phyloP scores from a whole-genome alignment of 352 stramenopile genomes.

The Phytopythium kandeliae region DNA sequence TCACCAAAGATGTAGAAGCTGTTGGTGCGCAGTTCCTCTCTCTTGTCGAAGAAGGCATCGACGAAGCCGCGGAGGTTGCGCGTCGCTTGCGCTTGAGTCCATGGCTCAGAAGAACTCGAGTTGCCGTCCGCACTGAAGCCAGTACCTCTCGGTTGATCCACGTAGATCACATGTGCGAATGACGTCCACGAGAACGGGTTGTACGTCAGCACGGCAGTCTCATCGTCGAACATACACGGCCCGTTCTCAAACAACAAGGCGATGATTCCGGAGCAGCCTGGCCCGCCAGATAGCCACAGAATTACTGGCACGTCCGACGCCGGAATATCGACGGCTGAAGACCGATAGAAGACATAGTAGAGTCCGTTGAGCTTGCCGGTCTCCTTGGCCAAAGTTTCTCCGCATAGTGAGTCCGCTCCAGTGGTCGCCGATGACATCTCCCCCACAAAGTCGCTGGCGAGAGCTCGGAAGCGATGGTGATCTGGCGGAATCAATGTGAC shows the following conservation, averaged over 20 bases:
- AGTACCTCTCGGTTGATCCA: slow-evolving; percentile 92
- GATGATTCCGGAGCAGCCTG: slow-evolving; percentile 93
- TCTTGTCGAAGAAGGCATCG: slow-evolving; percentile 39
- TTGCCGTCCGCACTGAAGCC: slow-evolving; percentile 39
- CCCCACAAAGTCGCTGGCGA: slow-evolving; percentile 21
- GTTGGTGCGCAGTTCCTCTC: slow-evolving; percentile 28
- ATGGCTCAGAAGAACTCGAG: slow-evolving; percentile 13
- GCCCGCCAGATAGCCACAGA: slow-evolving; percentile 96
- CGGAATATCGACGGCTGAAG: slow-evolving; percentile 10
- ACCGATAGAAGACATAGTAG: slow-evolving; percentile 77
- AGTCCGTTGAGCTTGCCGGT: slow-evolving; percentile 56
- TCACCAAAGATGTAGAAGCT: slow-evolving; percentile 95
- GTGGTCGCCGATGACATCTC: not conserved
- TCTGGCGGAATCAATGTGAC: too few relatives aligned
- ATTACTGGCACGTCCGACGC: slow-evolving; percentile 71
- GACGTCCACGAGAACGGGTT: slow-evolving; percentile 95
- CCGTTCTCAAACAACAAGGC: slow-evolving; percentile 95
- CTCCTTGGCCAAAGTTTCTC: slow-evolving; percentile 48
- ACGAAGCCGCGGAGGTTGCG: slow-evolving; percentile 48
- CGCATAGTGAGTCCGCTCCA: slow-evolving; percentile 40
- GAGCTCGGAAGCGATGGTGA: slow-evolving; percentile 8
- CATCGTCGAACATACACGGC: slow-evolving; percentile 88
- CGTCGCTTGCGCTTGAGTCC: slow-evolving; percentile 44
- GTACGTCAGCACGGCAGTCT: slow-evolving; percentile 38
- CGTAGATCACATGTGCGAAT: slow-evolving; percentile 93